These are phyloP conservation scores for Rhodamnia rubescens DNA, from an alignment of 345 rosid genomes.

Conservation along the genomic window DNA sequence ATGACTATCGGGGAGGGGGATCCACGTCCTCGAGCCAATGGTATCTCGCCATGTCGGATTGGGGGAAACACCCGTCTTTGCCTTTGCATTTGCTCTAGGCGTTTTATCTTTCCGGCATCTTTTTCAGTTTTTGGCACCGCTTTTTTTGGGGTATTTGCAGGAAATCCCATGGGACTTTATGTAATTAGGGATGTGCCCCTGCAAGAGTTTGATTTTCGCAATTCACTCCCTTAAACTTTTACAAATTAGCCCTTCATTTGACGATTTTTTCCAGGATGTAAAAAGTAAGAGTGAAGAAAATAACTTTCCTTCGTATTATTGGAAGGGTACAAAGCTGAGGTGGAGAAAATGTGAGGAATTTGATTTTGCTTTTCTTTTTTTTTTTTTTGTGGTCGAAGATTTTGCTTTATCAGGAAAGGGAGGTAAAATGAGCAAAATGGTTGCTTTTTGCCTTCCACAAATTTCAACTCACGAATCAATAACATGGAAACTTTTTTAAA, in stretches of 20 bases:
- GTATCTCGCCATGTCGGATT: neutral
- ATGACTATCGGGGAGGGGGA: neutral
- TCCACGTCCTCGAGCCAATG: neutral
- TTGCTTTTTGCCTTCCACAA: no score
- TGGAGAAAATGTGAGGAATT: neutral
- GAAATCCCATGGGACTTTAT: neutral
- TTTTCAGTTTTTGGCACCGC: neutral
- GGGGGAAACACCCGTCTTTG: neutral
- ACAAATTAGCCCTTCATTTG: neutral
- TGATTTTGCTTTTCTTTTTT: no score
- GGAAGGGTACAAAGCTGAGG: neutral
- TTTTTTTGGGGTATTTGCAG: neutral
- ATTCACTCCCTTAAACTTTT: neutral
- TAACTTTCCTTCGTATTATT: neutral
- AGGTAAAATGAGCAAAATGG: no score
- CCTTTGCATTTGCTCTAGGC: neutral
- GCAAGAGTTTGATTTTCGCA: neutral
- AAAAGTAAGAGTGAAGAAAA: no score
- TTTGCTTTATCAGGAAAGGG: no score
- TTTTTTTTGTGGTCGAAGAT: no score
- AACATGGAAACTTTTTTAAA: no score
- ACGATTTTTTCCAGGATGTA: neutral
- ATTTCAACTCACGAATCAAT: no score
- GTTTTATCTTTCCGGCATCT: neutral
- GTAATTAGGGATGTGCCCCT: neutral